These are phyloP conservation scores for Coffea canephora DNA, from an alignment of 257 asterid genomes.

Conservation along the genomic window DNA sequence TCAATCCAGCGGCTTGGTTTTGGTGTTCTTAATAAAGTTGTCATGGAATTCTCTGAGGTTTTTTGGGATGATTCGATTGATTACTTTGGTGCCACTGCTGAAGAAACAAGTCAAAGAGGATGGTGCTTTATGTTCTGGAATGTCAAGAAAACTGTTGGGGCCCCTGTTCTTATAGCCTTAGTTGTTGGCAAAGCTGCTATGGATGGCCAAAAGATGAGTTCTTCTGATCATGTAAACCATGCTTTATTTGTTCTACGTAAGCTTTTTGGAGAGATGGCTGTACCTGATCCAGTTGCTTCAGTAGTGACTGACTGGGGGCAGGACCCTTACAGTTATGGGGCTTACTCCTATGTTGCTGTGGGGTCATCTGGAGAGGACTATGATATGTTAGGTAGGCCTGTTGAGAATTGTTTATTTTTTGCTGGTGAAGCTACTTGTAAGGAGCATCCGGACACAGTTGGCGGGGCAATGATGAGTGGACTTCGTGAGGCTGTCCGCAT, in stretches of 20 bases:
- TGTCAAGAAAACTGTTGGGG: slow-evolving; percentile 96
- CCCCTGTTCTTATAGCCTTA: slow-evolving; percentile 95
- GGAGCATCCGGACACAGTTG: slow-evolving; percentile 99
- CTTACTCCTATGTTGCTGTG: slow-evolving; percentile 97
- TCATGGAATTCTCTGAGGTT: slow-evolving; percentile 86
- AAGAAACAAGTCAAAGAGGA: slow-evolving; percentile 77
- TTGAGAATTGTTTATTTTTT: slow-evolving; percentile 85
- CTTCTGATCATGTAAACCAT: slow-evolving; percentile 77
- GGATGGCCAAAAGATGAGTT: slow-evolving; percentile 64
- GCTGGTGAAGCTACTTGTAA: slow-evolving; percentile 99
- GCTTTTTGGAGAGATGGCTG: slow-evolving; percentile 84
- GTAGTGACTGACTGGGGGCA: slow-evolving; percentile 98
- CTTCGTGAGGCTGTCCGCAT: slow-evolving; percentile 96
- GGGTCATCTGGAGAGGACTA: slow-evolving; percentile 99
- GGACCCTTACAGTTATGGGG: slow-evolving; percentile 94
- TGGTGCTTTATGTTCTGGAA: slow-evolving; percentile 99
- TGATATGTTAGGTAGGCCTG: slow-evolving; percentile 92
- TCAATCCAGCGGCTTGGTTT: slow-evolving; percentile 89
- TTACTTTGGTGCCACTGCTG: slow-evolving; percentile 98
- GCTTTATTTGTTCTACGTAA: slow-evolving; percentile 85
- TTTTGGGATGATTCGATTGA: slow-evolving; percentile 96
- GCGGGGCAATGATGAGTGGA: slow-evolving; percentile 99
- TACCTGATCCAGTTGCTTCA: slow-evolving; percentile 87
- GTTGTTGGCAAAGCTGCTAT: slow-evolving; percentile 97
- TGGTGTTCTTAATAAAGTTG: slow-evolving; percentile 95